phyloP scores from a whole-genome alignment of 2,329 filamentous ascomycete species.

The Ramichloridium luteum region DNA sequence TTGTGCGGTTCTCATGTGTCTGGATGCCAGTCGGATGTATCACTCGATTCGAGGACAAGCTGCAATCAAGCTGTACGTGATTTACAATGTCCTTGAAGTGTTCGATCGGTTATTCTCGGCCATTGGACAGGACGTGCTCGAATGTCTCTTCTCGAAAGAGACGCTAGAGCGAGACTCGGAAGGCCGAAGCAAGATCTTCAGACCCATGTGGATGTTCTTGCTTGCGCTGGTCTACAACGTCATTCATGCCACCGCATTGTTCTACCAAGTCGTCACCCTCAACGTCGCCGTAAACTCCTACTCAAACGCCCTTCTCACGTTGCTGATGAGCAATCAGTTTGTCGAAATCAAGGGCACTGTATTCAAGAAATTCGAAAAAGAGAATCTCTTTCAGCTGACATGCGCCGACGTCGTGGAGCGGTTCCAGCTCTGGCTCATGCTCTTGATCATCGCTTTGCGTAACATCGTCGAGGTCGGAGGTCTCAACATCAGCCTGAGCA shows the following conservation, averaged over 20 bases:
- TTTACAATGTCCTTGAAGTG: conserved; percentile 94
- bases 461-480: conserved; percentile 95
- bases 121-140: conserved; percentile 87
- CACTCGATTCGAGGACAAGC: conserved; percentile 93
- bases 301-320: conserved; percentile 83
- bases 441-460: conserved; percentile 87
- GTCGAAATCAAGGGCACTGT: conserved; percentile 98
- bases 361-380: conserved; percentile 97
- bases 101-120: conserved; percentile 82
- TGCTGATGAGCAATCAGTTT: conserved; percentile 93
- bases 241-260: conserved; percentile 72
- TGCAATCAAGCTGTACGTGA: conserved; percentile 96
- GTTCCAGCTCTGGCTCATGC: conserved; percentile 95
- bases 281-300: conserved; percentile 99
- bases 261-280: conserved; percentile 94
- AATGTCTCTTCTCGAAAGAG: conserved; percentile 88
- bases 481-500: conserved; percentile 42
- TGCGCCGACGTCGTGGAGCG: conserved; percentile 95
- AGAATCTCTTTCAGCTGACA: conserved; percentile 90
- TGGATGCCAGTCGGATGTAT: conserved; percentile 96
- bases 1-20: conserved; percentile 71
- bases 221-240: conserved; percentile 81
- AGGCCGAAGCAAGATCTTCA: conserved; percentile 78
- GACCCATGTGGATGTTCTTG: conserved; percentile 83
- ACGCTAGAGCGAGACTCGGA: conserved; percentile 77